A percentile compares a stretch with the other conserved stretches of the same genome.
Conservation (phyloP, 78 protist genomes). For the Chrysochromulina tobinii region DNA sequence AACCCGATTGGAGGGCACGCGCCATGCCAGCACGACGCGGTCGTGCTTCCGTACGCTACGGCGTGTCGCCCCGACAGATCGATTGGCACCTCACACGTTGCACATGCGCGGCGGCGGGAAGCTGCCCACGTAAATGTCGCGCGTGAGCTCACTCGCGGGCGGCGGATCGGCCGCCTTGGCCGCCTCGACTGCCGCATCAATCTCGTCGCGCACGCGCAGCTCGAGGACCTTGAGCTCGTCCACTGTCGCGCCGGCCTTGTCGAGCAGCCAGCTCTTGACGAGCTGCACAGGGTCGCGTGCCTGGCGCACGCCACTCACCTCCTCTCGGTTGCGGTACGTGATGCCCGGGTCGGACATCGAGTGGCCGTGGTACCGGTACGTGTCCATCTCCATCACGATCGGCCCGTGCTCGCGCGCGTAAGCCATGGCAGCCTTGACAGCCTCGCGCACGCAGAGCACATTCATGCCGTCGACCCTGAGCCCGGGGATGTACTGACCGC, state of each 20-base stretch:
- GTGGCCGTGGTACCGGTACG: constrained; percentile 96
- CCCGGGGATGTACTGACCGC: constrained; percentile 73
- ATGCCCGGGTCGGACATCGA: constrained; percentile 97
- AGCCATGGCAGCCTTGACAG: constrained; percentile 32
- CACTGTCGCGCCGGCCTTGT: not conserved
- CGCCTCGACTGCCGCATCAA: not conserved
- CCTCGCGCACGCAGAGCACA: constrained; percentile 83
- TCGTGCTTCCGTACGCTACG: too few species aligned
- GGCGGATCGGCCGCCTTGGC: not conserved
- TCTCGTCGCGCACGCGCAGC: not conserved
- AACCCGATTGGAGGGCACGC: too few species aligned
- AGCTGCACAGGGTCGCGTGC: not conserved
- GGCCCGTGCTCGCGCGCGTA: constrained; percentile 68
- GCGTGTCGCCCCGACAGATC: too few species aligned
- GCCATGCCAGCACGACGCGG: too few species aligned
- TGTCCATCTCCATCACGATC: constrained; percentile 79
- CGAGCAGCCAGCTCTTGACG: not conserved
- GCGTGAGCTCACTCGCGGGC: not conserved
- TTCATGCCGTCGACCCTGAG: constrained; percentile 91
- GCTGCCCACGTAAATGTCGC: not conserved
- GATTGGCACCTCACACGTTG: not conserved
- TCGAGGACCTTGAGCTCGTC: constrained; percentile 23
- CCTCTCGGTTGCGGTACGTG: not conserved
- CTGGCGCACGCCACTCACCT: not conserved
- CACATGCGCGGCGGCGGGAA: not conserved